These are phyloP conservation scores for Hordeum vulgare DNA, from an alignment of 176 grass and related monocot species.

Conservation along the genomic window MorexV3_pseudomolecules_assembly NC_058522.1:529405213-529405712, in stretches of 20 bases:
- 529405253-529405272: not conserved
- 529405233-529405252: conserved; percentile 19
- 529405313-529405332: not conserved
- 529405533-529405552: conserved; percentile 25
- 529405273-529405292: conserved; percentile 7
- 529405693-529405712: conserved; percentile 5
- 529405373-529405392: not conserved
- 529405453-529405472: not conserved
- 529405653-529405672: not conserved
- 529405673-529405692: not conserved
- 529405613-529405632: not conserved
- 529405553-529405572: conserved; percentile 24
- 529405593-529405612: not conserved
- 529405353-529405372: conserved; percentile 13
- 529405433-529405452: conserved; percentile 3
- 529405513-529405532: not conserved
- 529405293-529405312: conserved; percentile 14
- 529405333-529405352: not conserved
- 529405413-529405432: conserved; percentile 29
- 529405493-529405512: not conserved
- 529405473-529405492: conserved; percentile 5
- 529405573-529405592: conserved; percentile 16
- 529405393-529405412: conserved; percentile 21
- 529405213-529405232: conserved; percentile 10
- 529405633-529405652: not conserved